phyloP scores from a whole-genome alignment of 805 yeast genomes.

The Candida coleopterorum region DNA sequence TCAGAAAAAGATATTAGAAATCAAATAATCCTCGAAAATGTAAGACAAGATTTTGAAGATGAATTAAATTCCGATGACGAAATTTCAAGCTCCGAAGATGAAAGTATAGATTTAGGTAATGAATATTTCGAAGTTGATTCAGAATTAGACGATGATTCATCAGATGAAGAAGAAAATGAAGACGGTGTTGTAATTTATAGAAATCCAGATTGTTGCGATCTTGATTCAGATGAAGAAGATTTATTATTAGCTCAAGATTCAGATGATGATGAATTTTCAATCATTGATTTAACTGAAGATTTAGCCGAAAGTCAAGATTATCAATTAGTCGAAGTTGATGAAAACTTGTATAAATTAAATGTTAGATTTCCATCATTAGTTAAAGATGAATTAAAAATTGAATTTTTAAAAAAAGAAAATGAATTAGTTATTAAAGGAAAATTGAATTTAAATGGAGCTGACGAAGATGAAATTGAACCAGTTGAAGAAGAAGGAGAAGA shows the following conservation, averaged over 20 bases:
- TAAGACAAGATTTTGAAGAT: slow-evolving; percentile 33
- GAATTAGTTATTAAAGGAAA: slow-evolving; percentile 39
- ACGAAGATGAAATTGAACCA: slow-evolving; percentile 13
- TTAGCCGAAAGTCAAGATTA: slow-evolving; percentile 41
- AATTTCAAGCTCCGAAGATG: slow-evolving; percentile 16
- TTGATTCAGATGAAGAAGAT: slow-evolving; percentile 14
- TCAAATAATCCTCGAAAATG: slow-evolving; percentile 31
- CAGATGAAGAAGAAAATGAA: slow-evolving; percentile 15
- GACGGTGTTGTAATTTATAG: slow-evolving; percentile 5
- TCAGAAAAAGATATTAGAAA: slow-evolving; percentile 25
- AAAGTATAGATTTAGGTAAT: slow-evolving; percentile 21
- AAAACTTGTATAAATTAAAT: slow-evolving; percentile 34
- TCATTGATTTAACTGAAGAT: slow-evolving; percentile 39
- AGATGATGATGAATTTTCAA: slow-evolving; percentile 29
- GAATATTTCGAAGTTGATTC: slow-evolving; percentile 29
- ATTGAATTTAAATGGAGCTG: slow-evolving; percentile 26
- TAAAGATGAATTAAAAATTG: slow-evolving; percentile 36
- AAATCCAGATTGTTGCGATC: slow-evolving; percentile 17
- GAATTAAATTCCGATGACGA: slow-evolving; percentile 28
- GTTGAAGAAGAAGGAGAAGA: slow-evolving; percentile 12
- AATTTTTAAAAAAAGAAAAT: slow-evolving; percentile 36
- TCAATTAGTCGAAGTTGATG: slow-evolving; percentile 36
- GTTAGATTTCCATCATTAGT: slow-evolving; percentile 39
- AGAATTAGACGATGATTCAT: slow-evolving; percentile 21
- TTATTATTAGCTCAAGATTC: slow-evolving; percentile 25